phyloP scores from a whole-genome alignment of 2,329 filamentous ascomycete species.

The Curvularia verruculosa region DNA sequence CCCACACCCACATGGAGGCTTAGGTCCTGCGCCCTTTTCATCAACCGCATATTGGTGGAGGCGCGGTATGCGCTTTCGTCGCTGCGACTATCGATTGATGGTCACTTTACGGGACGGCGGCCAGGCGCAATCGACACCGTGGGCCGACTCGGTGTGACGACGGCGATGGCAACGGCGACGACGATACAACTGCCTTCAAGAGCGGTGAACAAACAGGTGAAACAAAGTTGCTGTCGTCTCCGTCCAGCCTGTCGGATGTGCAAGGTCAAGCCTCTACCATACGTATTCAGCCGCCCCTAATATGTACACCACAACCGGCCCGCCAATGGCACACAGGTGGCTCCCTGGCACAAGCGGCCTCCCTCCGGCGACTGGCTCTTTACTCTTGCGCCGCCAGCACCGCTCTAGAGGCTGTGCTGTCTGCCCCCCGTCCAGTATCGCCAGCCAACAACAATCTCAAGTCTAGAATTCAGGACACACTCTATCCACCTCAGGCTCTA shows the following conservation, averaged over 20 bases:
- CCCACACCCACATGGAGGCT: constrained; percentile 33
- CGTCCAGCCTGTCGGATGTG: constrained; percentile 15
- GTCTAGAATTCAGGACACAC: background rate
- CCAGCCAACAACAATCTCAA: background rate
- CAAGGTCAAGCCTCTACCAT: no score
- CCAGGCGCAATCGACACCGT: background rate
- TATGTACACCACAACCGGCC: background rate
- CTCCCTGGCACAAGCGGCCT: constrained; percentile 23
- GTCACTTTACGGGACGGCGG: background rate
- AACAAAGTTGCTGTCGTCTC: constrained; percentile 8
- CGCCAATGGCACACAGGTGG: background rate
- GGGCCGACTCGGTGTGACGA: background rate
- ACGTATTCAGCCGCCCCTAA: constrained; percentile 13
- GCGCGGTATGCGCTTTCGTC: constrained; percentile 8
- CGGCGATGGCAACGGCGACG: no score
- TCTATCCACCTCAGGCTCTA: constrained; percentile 1
- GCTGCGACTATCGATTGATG: background rate
- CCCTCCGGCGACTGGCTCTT: constrained; percentile 1
- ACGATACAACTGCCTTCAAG: background rate
- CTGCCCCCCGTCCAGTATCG: background rate
- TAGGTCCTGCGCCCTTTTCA: constrained; percentile 36
- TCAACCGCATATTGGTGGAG: constrained; percentile 15
- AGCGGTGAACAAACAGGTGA: constrained; percentile 12
- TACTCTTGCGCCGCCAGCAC: background rate
- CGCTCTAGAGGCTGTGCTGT: background rate